Evolutionary conservation across 2,329 filamentous ascomycete genomes (phyloP).

Genomic region (Diplodia sapinea): DNA sequence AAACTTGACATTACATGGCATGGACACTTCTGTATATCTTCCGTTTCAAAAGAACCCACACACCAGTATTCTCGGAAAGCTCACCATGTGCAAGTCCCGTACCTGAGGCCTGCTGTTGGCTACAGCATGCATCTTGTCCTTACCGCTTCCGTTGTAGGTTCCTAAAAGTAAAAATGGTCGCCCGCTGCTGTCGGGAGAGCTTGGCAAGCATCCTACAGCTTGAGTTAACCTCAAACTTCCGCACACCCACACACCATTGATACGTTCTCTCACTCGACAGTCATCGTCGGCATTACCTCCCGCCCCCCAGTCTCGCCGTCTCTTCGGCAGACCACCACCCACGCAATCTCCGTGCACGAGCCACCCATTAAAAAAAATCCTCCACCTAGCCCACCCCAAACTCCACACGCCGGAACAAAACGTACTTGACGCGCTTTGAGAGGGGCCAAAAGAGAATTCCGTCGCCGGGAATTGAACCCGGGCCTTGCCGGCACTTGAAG

Average conservation of each 20-base stretch:
- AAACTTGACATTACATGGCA: too few species aligned
- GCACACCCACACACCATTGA: neutral
- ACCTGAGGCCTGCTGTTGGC: too few species aligned
- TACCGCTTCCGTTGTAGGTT: neutral
- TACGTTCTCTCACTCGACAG: neutral
- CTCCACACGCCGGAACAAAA: neutral
- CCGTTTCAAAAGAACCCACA: too few species aligned
- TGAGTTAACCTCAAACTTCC: neutral
- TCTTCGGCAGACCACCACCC: neutral
- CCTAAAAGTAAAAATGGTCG: too few species aligned
- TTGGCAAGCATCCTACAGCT: neutral
- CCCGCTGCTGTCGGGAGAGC: neutral
- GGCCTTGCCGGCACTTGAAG: constrained; percentile 42
- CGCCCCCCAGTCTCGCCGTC: neutral
- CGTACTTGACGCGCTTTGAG: neutral
- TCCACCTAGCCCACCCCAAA: neutral
- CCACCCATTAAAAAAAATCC: neutral
- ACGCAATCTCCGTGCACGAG: constrained; percentile 6
- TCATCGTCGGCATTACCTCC: neutral
- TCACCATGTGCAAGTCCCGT: too few species aligned
- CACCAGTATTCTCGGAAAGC: too few species aligned
- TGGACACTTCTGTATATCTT: too few species aligned
- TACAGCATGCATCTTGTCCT: too few species aligned
- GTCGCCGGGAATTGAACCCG: constrained; percentile 46
- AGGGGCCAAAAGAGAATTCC: constrained; percentile 34